Conservation (phyloP, 345 rosid species). For the Limnanthes douglasii region DNA sequence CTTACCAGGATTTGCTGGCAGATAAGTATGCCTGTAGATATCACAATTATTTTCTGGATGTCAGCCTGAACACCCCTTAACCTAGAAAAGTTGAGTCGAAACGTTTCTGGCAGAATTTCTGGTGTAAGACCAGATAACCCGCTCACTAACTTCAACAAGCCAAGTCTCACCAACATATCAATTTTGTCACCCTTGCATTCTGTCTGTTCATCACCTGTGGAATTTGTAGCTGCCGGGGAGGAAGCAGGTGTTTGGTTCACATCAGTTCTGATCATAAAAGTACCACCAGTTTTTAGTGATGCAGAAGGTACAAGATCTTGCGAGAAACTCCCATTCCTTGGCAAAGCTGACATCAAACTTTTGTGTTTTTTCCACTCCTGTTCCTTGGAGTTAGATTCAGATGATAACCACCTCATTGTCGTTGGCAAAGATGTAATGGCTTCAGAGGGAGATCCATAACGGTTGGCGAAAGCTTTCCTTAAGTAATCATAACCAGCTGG, state of each 20-base stretch:
- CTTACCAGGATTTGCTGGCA: constrained; percentile 44
- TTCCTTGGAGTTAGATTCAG: constrained; percentile 29
- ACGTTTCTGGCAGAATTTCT: constrained; percentile 65
- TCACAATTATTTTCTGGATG: constrained; percentile 65
- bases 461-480: constrained; percentile 44
- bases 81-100: constrained; percentile 50
- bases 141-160: constrained; percentile 54
- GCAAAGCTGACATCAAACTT: constrained; percentile 28
- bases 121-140: constrained; percentile 47
- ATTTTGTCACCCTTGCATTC: constrained; percentile 61
- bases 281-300: constrained; percentile 66
- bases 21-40: constrained; percentile 57
- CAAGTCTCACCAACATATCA: constrained; percentile 59
- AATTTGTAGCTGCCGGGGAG: neutral
- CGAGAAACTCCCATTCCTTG: constrained; percentile 26
- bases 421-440: constrained; percentile 34
- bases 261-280: constrained; percentile 18
- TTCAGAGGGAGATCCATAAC: constrained; percentile 37
- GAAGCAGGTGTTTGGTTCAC: neutral
- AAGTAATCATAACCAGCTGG: constrained; percentile 77
- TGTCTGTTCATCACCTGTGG: constrained; percentile 31
- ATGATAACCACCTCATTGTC: constrained; percentile 54
- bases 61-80: constrained; percentile 69
- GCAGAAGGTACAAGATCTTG: constrained; percentile 27
- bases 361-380: constrained; percentile 68